Evolutionary conservation across 139 green algal species (phyloP).

Genomic region (Eudorina sp.): DNA sequence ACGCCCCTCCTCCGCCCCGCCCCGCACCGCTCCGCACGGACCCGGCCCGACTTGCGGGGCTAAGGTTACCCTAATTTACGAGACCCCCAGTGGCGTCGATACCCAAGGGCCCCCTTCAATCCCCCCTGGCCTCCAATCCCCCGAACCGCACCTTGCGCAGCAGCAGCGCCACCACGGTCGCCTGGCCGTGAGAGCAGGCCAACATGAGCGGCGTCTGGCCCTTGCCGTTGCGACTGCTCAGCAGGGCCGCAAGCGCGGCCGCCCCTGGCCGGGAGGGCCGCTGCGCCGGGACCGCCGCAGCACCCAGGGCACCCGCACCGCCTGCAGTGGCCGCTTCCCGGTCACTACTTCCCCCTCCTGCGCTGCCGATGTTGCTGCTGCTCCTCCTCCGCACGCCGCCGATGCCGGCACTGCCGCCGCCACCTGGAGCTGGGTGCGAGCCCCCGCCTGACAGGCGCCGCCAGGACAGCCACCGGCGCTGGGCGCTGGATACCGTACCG

Average conservation of each 20-base stretch:
- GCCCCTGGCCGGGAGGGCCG: neutral
- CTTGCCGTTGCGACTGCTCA: neutral
- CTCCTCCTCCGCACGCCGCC: neutral
- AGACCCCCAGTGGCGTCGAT: no score
- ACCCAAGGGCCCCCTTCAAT: no score
- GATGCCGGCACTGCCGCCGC: neutral
- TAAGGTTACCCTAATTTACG: no score
- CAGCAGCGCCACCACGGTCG: neutral
- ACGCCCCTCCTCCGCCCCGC: no score
- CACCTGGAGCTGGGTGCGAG: no score
- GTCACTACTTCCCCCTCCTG: neutral
- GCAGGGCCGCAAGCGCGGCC: neutral
- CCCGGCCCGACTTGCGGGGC: no score
- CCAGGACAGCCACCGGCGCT: neutral
- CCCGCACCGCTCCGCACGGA: no score
- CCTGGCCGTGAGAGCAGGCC: neutral
- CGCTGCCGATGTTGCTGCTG: neutral
- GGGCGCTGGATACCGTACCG: neutral
- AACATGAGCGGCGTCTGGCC: constrained; percentile 24
- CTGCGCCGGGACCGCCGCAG: neutral
- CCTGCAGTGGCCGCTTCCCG: neutral
- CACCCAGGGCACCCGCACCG: neutral
- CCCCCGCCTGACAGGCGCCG: neutral
- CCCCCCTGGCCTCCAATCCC: no score
- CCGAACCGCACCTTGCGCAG: neutral